Conservation (phyloP, 192 early-diverging fungal species). For the Coemansia sp. region DNA sequence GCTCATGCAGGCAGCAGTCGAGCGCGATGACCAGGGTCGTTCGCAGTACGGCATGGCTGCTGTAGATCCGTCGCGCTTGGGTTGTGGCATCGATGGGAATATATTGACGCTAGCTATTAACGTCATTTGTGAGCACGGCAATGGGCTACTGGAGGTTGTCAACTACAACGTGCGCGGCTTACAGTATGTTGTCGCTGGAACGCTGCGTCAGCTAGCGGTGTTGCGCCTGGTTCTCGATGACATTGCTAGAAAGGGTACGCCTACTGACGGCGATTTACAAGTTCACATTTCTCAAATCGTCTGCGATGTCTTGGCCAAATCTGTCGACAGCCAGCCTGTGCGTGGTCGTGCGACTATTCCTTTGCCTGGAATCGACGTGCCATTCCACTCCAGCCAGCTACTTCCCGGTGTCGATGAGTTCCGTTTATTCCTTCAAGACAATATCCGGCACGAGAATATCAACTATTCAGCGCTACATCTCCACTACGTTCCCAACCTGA, state of each 20-base stretch:
- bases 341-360: slow-evolving; percentile 90
- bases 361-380: slow-evolving; percentile 89
- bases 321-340: slow-evolving; percentile 64
- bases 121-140: slow-evolving; percentile 73
- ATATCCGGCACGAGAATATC: slow-evolving; percentile 69
- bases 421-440: slow-evolving; percentile 76
- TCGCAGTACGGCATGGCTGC: slow-evolving; percentile 96
- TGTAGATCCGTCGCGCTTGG: slow-evolving; percentile 86
- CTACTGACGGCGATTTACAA: slow-evolving; percentile 81
- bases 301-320: slow-evolving; percentile 63
- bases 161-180: slow-evolving; percentile 95
- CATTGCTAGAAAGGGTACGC: slow-evolving; percentile 66
- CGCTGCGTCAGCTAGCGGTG: slow-evolving; percentile 76
- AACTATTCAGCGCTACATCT: slow-evolving; percentile 67
- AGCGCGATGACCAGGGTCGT: slow-evolving; percentile 73
- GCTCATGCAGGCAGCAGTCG: slow-evolving; percentile 94
- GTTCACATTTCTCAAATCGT: slow-evolving; percentile 78
- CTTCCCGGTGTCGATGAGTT: slow-evolving; percentile 78
- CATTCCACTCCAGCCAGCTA: slow-evolving; percentile 87
- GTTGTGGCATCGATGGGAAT: slow-evolving; percentile 69
- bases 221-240: slow-evolving; percentile 85
- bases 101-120: slow-evolving; percentile 66
- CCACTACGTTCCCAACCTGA: slow-evolving; percentile 96
- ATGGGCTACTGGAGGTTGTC: slow-evolving; percentile 85
- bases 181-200: slow-evolving; percentile 93